Evolutionary conservation across 2,329 filamentous ascomycete species (phyloP).

Genomic region (Pochonia chlamydosporia): DNA sequence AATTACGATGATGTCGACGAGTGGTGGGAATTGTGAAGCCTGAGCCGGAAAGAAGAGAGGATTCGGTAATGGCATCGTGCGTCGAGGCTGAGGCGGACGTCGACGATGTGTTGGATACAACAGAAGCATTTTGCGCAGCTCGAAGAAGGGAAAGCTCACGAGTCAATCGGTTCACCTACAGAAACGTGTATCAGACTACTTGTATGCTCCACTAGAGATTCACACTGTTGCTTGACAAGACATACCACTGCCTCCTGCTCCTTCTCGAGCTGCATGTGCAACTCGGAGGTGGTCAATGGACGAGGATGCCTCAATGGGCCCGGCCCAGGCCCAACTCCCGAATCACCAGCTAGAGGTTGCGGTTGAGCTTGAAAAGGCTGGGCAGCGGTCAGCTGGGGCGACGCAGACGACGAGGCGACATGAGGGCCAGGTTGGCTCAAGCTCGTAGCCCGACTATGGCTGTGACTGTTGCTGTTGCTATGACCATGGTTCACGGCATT

Average conservation of each 20-base stretch:
- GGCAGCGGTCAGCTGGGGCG: slow-evolving; percentile 13
- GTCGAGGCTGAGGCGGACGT: slow-evolving; percentile 48
- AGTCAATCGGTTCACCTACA: slow-evolving; percentile 86
- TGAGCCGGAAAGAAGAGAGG: slow-evolving; percentile 50
- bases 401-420: slow-evolving; percentile 25
- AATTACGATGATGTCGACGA: slow-evolving; percentile 52
- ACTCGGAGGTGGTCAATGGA: slow-evolving; percentile 80
- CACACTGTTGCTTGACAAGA: slow-evolving; percentile 14
- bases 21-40: slow-evolving; percentile 52
- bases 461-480: slow-evolving; percentile 9
- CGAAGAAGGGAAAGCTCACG: slow-evolving; percentile 84
- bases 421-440: slow-evolving; percentile 17
- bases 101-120: slow-evolving; percentile 60
- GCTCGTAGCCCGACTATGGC: slow-evolving; percentile 9
- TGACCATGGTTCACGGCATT: slow-evolving; percentile 33
- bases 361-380: slow-evolving; percentile 24
- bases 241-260: slow-evolving; percentile 89
- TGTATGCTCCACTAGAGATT: too few relatives aligned
- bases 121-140: slow-evolving; percentile 59
- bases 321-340: slow-evolving; percentile 48
- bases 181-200: background rate
- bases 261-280: slow-evolving; percentile 86
- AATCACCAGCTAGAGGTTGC: slow-evolving; percentile 23
- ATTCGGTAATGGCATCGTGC: slow-evolving; percentile 41
- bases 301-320: slow-evolving; percentile 81